A percentile compares a stretch with the other conserved stretches of the same genome.
These are phyloP conservation scores for Blastomyces parvus DNA, from an alignment of 2,329 filamentous ascomycete species.

Conservation along the genomic window DNA sequence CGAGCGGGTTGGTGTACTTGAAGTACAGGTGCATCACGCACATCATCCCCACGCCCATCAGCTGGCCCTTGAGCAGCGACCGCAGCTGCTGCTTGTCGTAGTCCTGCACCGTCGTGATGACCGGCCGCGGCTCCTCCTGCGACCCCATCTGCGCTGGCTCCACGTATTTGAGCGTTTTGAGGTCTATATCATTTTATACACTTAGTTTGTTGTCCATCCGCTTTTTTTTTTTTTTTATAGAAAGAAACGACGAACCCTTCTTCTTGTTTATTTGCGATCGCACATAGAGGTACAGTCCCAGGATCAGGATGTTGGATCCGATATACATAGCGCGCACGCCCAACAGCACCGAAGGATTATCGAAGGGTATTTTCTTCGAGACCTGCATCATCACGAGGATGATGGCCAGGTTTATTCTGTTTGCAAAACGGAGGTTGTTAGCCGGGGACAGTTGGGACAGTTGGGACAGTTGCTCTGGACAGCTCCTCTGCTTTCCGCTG, in stretches of 20 bases:
- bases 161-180: conserved; percentile 97
- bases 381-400: conserved; percentile 98
- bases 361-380: conserved; percentile 89
- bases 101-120: conserved; percentile 91
- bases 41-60: conserved; percentile 99
- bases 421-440: background rate
- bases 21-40: conserved; percentile 97
- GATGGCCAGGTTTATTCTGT: conserved; percentile 84
- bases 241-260: conserved; percentile 63
- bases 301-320: conserved; percentile 71
- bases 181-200: conserved; percentile 48
- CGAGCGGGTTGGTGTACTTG: conserved; percentile 97
- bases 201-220: too few relatives aligned
- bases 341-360: conserved; percentile 65
- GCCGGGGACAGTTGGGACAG: too few relatives aligned
- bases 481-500: background rate
- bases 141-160: conserved; percentile 91
- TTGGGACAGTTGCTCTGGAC: too few relatives aligned
- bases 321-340: conserved; percentile 56
- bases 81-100: conserved; percentile 86
- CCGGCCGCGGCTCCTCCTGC: conserved; percentile 86
- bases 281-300: conserved; percentile 74
- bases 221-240: too few relatives aligned
- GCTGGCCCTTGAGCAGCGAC: conserved; percentile 74
- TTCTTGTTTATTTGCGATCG: conserved; percentile 84